Percentiles rank a stretch among this genome's conserved stretches.
Conservation (phyloP, 768 basidiomycete genomes). For the Holtermannia corniformis region DNA sequence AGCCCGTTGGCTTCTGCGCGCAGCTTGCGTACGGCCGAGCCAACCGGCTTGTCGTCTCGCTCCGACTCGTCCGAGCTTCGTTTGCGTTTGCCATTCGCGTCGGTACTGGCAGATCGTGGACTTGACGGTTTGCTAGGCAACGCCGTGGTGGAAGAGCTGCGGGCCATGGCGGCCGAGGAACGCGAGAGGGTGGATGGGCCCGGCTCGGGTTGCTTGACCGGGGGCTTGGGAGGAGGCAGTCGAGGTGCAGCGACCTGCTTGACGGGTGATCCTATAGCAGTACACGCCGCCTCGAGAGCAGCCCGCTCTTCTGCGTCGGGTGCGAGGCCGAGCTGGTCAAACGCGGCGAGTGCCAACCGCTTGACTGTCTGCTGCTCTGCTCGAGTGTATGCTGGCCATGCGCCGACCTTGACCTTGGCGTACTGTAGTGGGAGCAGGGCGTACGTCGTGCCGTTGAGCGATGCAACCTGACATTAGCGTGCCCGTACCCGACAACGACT, state of each 20-base stretch:
- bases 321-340: constrained; percentile 25
- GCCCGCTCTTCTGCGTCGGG: constrained; percentile 23
- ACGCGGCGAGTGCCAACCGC: constrained; percentile 19
- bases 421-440: constrained; percentile 27
- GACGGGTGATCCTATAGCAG: no score
- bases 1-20: not conserved
- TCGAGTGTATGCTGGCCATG: constrained; percentile 24
- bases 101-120: not conserved
- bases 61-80: not conserved
- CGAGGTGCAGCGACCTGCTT: no score
- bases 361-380: constrained; percentile 18
- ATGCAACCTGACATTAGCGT: constrained; percentile 10
- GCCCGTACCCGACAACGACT: constrained; percentile 2
- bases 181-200: not conserved
- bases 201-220: no score
- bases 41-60: not conserved
- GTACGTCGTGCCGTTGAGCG: constrained; percentile 11
- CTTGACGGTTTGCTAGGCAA: not conserved
- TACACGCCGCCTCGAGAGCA: constrained; percentile 13
- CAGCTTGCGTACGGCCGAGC: not conserved
- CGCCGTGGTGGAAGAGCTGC: not conserved
- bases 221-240: no score
- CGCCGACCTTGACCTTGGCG: constrained; percentile 29
- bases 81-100: not conserved
- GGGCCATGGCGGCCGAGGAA: not conserved